phyloP scores from a whole-genome alignment of 139 green algal genomes.

The Tetraselmis striata region DNA sequence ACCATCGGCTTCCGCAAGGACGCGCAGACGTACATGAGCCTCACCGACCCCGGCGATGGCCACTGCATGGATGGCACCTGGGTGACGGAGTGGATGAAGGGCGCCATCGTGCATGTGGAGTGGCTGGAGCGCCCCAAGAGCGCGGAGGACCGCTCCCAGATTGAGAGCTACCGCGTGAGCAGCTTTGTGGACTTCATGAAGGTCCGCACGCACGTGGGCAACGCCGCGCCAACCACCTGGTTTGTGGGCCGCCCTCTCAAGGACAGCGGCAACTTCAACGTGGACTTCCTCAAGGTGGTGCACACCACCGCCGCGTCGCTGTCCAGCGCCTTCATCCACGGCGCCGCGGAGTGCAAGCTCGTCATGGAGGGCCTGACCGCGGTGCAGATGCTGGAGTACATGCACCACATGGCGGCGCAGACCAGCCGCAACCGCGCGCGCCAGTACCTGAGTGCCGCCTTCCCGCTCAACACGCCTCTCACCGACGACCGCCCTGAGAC shows the following conservation, averaged over 20 bases:
- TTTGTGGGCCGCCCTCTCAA: background rate
- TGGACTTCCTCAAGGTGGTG: background rate
- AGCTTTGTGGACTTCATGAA: background rate
- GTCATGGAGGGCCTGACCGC: background rate
- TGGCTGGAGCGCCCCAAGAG: background rate
- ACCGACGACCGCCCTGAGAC: background rate
- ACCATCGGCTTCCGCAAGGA: background rate
- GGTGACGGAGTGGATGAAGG: background rate
- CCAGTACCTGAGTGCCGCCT: background rate
- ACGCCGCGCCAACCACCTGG: background rate
- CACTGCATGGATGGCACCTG: background rate
- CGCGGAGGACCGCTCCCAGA: background rate
- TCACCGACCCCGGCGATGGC: background rate
- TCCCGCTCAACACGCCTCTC: background rate
- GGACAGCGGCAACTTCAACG: background rate
- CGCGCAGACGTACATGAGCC: background rate
- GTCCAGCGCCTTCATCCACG: background rate
- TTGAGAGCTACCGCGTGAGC: background rate
- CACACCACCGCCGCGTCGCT: background rate
- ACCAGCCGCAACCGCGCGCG: background rate
- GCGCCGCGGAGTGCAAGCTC: background rate
- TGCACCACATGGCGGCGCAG: background rate
- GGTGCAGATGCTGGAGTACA: background rate
- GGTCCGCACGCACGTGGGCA: background rate
- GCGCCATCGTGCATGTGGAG: background rate